Conservation (phyloP, 805 yeast species). For the Lipomyces kockii region DNA sequence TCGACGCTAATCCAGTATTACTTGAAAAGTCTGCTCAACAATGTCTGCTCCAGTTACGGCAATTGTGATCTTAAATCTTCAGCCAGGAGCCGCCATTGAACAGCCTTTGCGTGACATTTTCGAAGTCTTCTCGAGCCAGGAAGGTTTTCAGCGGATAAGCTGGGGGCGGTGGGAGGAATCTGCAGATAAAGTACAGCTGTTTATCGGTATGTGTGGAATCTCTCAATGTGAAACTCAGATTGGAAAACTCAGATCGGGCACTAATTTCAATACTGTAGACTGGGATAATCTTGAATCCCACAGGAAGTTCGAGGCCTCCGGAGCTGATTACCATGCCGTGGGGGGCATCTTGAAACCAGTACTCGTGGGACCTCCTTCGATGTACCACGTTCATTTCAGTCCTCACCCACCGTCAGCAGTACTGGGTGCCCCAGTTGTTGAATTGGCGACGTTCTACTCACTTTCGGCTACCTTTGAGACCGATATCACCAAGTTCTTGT, state of each 20-base stretch:
- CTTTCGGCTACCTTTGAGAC: slow-evolving; percentile 5
- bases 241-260: not conserved
- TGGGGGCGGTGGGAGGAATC: slow-evolving; percentile 6
- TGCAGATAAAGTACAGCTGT: not conserved
- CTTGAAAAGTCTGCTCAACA: not conserved
- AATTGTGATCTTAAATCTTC: slow-evolving; percentile 1
- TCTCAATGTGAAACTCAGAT: not conserved
- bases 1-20: not conserved
- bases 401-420: slow-evolving; percentile 1
- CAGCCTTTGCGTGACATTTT: not conserved
- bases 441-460: slow-evolving; percentile 4
- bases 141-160: not conserved
- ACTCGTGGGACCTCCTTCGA: not conserved
- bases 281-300: slow-evolving; percentile 7
- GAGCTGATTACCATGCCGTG: slow-evolving; percentile 1
- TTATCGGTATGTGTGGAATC: not conserved
- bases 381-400: slow-evolving; percentile 4
- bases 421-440: not conserved
- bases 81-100: not conserved
- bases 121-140: not conserved
- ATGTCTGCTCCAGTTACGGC: slow-evolving; percentile 8
- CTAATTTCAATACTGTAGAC: slow-evolving; percentile 4
- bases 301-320: not conserved
- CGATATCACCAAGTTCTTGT: slow-evolving; percentile 2
- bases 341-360: not conserved